Evolutionary conservation across 2,329 filamentous ascomycete genomes (phyloP), one percentile per base, ranked within the genome.

Genomic region (Nannizziopsis barbatae): DNA sequence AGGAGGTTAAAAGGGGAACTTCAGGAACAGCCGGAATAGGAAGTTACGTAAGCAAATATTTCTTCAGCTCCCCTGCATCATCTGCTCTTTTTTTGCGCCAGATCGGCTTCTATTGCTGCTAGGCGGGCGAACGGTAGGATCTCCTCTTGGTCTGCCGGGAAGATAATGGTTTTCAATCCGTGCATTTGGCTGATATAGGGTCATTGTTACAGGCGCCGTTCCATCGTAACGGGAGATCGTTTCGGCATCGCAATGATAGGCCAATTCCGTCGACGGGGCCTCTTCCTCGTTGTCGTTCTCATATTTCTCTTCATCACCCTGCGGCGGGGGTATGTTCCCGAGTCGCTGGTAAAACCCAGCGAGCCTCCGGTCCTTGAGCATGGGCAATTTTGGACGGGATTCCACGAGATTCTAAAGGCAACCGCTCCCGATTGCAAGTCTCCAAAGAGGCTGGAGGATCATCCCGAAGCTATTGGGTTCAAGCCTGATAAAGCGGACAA

Each of bases 351-450:
- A n/a, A 35, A 31, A 15, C 27, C 20, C 20, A 42, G 37, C n/a
- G 31, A 33, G 17, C 27, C 36, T 7, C 48, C 48, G n/a, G 43
- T 22, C 12, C 14, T 27, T n/a, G 50, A 53, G 6, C 52, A 54
- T 36, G 52, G 50, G 22, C 36, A 31, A n/a, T 54, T 56, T 27
- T 56, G 54, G 54, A 12, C 41, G 35, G 38, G 27, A 2, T 56
- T 56, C 18, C 50, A 56, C 35, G 46, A 48, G 11, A 49, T 54
- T 18, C 41, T 56, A 11, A 53, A 50, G n/a, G 47, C 42, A 17
- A 31, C 54, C 17, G 47, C 49, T 3, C 54, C 53, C 2, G 39
- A 45, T 18, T 53, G 53, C 40, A 55, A 53, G 22, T 41, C 49
- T 18, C 53, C 53, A 9, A 52, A 37, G 18, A 45, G 52, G 8